phyloP scores from a whole-genome alignment of 225 moss, liverwort and hornwort genomes.

The Neckera pumila region DNA sequence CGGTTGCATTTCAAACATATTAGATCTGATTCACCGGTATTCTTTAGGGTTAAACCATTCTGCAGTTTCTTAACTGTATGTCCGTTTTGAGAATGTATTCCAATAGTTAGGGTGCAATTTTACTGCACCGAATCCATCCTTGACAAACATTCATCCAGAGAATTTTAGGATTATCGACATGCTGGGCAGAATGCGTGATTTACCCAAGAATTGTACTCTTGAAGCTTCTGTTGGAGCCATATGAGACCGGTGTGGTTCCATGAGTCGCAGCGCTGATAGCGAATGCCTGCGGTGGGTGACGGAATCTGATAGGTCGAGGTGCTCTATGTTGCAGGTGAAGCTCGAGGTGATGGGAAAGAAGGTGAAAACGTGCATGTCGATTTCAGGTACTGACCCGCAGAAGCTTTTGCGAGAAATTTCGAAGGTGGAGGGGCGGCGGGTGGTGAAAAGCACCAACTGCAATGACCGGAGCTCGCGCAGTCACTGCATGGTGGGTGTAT shows the following conservation, averaged over 20 bases:
- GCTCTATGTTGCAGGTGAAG: slow-evolving; percentile 39
- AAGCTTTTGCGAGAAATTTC: slow-evolving; percentile 60
- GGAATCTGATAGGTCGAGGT: not conserved
- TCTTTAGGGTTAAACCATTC: too few relatives aligned
- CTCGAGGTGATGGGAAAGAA: slow-evolving; percentile 68
- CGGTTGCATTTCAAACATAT: not conserved
- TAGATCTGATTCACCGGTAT: too few relatives aligned
- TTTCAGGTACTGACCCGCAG: slow-evolving; percentile 49
- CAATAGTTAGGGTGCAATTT: not conserved
- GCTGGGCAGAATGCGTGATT: not conserved
- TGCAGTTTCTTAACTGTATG: not conserved
- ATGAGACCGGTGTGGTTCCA: too few relatives aligned
- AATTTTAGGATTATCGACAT: not conserved
- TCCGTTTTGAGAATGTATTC: too few relatives aligned
- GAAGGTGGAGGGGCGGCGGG: slow-evolving; percentile 64
- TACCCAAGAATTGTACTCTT: too few relatives aligned
- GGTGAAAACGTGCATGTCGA: slow-evolving; percentile 60
- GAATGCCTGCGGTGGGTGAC: not conserved
- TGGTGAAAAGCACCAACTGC: slow-evolving; percentile 72
- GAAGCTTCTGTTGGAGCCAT: not conserved
- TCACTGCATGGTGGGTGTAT: slow-evolving; percentile 52
- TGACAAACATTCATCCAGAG: too few relatives aligned
- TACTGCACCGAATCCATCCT: too few relatives aligned
- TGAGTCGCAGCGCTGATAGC: not conserved
- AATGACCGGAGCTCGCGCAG: slow-evolving; percentile 85